Percentiles rank a stretch among this genome's conserved stretches.
Conservation (phyloP, 257 asterid species). For the Eustoma russellianum region DNA sequence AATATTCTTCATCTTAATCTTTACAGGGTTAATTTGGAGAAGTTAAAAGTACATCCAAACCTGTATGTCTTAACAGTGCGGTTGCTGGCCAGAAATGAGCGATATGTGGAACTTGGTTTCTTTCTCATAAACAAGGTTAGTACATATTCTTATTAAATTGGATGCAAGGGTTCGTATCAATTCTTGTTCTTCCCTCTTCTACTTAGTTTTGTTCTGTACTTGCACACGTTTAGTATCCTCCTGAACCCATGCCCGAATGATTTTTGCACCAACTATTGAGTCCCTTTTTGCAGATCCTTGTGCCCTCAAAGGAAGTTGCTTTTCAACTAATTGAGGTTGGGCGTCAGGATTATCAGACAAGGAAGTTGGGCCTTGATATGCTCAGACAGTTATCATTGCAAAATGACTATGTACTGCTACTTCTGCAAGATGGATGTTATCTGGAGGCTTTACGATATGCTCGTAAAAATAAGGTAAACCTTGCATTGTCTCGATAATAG, state of each 20-base stretch:
- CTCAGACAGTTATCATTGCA: slow-evolving; percentile 73
- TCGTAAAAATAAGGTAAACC: slow-evolving; percentile 61
- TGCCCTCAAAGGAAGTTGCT: slow-evolving; percentile 94
- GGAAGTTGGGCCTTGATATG: slow-evolving; percentile 80
- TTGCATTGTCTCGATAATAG: too few relatives aligned
- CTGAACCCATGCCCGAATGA: too few relatives aligned
- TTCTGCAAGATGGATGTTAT: slow-evolving; percentile 82
- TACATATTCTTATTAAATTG: background rate
- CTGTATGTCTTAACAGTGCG: slow-evolving; percentile 64
- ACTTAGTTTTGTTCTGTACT: slow-evolving; percentile 1
- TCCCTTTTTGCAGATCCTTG: slow-evolving; percentile 58
- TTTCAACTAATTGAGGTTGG: slow-evolving; percentile 79
- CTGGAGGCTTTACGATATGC: slow-evolving; percentile 92
- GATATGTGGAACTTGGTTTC: slow-evolving; percentile 62
- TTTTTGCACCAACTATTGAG: slow-evolving; percentile 1
- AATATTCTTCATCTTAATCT: slow-evolving; percentile 10
- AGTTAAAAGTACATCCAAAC: slow-evolving; percentile 58
- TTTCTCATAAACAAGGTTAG: slow-evolving; percentile 71
- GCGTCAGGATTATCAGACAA: slow-evolving; percentile 47
- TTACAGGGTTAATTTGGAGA: slow-evolving; percentile 72
- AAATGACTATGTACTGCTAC: slow-evolving; percentile 70
- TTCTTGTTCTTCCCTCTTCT: slow-evolving; percentile 2
- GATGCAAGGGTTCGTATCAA: background rate
- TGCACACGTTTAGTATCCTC: background rate
- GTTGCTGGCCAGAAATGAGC: slow-evolving; percentile 78